Evolutionary conservation across 2,329 filamentous ascomycete species (phyloP), one percentile per base, ranked within the genome.

Genomic region (Arthroderma sp.): DNA sequence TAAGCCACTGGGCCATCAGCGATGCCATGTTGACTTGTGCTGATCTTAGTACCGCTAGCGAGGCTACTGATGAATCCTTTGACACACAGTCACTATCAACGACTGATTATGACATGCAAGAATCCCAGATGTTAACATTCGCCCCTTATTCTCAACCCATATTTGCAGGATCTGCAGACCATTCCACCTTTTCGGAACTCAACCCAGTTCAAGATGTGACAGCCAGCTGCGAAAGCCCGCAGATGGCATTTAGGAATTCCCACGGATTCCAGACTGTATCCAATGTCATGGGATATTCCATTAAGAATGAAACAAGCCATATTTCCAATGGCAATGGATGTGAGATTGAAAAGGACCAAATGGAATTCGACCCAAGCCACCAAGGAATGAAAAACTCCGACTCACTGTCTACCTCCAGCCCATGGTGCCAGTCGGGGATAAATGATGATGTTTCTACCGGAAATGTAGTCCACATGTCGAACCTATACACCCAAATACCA

Each of bases 81-180:
- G 70, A 74, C 58, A 67, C 67, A 63, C 66, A 62, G 59, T 65
- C 69, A 58, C 67, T 72, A 56, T 65, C 65, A 54, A 62, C 64
- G 38, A 66, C 66, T 61, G 71, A 74, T 58, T 63, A 64, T 59
- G 70, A 73, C 57, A 68, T 71, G 54, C 69, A 70, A 55, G 70
- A 71, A 62, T 69, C 73, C 60, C 70, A 73, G 60, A 70, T 73
- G 68, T 65, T 73, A 61, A 70, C 71, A 61, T 74, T 71, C 63
- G 69, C 70, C 59, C 66, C 70, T 55, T 67, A 72, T 63, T 71
- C 71, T 57, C 71, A 73, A 49, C 71, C 72, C 57, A 62, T 73
- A 43, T 66, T 73, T 63, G 67, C 71, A 52, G 65, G 68, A 59
- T 67, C 68, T 58, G 66, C 70, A 58, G 62, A 63, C 59, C 61